Base-by-base conservation (phyloP, 768 basidiomycete genomes). In the Mrakia frigida region DNA sequence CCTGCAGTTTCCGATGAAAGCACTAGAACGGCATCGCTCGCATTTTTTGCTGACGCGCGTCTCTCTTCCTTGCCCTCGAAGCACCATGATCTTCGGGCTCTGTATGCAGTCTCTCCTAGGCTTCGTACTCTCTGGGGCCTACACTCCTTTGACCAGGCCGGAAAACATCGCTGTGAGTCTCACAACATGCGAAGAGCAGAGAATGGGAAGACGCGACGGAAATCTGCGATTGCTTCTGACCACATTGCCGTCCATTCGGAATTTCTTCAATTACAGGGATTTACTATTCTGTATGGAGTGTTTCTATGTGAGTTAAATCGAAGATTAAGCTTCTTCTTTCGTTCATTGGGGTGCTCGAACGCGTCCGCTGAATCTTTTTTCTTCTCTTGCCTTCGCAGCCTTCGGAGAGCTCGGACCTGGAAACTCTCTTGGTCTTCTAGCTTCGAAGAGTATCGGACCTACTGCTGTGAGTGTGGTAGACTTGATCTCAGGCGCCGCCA, bases 391-490 rank as follows among this genome's bases (percentile, higher is more conserved):
- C 41, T 90, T 83, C 84, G 70, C 81, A 82, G 89, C 88, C 80
- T 90, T 94, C 74, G 95, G 94, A 67, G 94, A 96, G 84, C 85
- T 93, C 37, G 92, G 92, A 41, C 92, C 94, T 9, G 94, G 94
- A 53, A 93, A 95, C 84, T 90, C 89, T 79, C 85, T 93, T 65
- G 93, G 93, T 78, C 85, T 98, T 23, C 86, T 96, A 79, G 94
- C 94, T 11, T 86, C 89, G 75, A 97, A 98, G 85, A 77, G 81
- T 37, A 87, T 87, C 3, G 89, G 90, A 79, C 93, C 94, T 0
- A 96, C 94, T 0, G 92, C 91, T 11, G 56, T 56, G 13, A 28
- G 56, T 56, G 4, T 28, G 2, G 46, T 18, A 2, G 16, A 9
- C n/a, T 3, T 56, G 0, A 52, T 52, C 50, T 41, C 39, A 11